Percentiles rank a stretch among this genome's conserved stretches.
phyloP scores from a whole-genome alignment of 106 monocot genomes.

The Iris macrosiphon region DNA sequence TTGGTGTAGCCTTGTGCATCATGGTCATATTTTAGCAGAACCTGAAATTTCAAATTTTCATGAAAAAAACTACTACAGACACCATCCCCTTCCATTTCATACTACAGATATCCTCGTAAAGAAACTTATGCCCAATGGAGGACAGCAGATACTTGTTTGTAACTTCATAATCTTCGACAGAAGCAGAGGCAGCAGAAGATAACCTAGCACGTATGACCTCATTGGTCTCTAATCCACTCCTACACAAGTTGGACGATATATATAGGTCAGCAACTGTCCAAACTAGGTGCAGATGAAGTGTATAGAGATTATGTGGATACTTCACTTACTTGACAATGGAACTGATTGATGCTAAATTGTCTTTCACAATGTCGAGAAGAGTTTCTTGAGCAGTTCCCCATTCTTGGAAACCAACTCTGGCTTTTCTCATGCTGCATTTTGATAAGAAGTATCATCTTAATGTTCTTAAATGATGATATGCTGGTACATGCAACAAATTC shows the following conservation, averaged over 20 bases:
- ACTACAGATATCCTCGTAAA: neutral
- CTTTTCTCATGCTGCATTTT: constrained; percentile 32
- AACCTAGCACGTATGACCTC: constrained; percentile 30
- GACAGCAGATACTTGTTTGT: constrained; percentile 41
- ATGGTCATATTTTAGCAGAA: constrained; percentile 62
- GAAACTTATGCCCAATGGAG: constrained; percentile 56
- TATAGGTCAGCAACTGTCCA: no score
- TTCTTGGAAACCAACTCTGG: constrained; percentile 29
- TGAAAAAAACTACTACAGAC: neutral
- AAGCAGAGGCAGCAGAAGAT: constrained; percentile 36
- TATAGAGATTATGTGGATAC: neutral
- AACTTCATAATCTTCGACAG: constrained; percentile 40
- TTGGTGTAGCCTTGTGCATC: constrained; percentile 26
- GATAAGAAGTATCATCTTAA: neutral
- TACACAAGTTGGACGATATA: constrained; percentile 16
- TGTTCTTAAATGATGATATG: no score
- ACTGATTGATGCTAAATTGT: constrained; percentile 39
- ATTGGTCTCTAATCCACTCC: constrained; percentile 56
- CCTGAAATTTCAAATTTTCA: constrained; percentile 20
- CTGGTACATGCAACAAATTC: no score
- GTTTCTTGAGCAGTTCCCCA: constrained; percentile 70
- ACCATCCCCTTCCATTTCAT: no score
- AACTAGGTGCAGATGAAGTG: neutral
- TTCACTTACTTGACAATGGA: constrained; percentile 52
- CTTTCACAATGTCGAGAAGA: constrained; percentile 30